Conservation (phyloP, 2,329 filamentous ascomycete species). For the Xylaria sp. region DNA sequence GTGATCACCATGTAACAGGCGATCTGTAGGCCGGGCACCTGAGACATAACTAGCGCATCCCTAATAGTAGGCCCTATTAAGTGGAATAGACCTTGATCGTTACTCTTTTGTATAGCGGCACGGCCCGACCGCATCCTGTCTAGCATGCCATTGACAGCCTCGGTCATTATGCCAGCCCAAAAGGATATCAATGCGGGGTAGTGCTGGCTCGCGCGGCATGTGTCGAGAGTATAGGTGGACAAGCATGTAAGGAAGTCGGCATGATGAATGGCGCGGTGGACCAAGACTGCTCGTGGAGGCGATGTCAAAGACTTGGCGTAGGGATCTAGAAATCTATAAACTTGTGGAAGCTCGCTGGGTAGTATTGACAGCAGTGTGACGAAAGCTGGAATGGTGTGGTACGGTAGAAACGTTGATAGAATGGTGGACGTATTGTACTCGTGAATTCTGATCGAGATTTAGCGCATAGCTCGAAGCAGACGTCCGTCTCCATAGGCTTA, state of each 20-base stretch:
- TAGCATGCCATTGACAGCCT: conserved; percentile 84
- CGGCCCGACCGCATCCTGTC: conserved; percentile 81
- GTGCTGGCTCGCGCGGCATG: conserved; percentile 76
- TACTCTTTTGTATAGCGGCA: conserved; percentile 78
- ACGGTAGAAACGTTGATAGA: conserved; percentile 89
- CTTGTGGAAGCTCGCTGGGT: conserved; percentile 75
- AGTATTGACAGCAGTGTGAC: conserved; percentile 87
- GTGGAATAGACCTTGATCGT: conserved; percentile 80
- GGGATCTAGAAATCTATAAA: conserved; percentile 85
- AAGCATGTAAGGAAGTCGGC: conserved; percentile 78
- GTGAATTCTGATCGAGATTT: conserved; percentile 73
- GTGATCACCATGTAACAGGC: conserved; percentile 92
- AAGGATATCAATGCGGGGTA: conserved; percentile 84
- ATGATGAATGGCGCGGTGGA: conserved; percentile 84
- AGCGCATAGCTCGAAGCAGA: conserved; percentile 15
- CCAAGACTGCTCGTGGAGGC: conserved; percentile 82
- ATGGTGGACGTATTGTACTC: conserved; percentile 85
- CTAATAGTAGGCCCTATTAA: conserved; percentile 75
- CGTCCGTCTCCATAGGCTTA: conserved; percentile 53
- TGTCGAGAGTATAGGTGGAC: conserved; percentile 80
- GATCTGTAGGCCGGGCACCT: conserved; percentile 80
- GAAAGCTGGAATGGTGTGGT: conserved; percentile 88
- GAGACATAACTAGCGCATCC: conserved; percentile 78
- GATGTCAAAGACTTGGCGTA: conserved; percentile 82
- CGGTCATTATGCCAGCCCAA: conserved; percentile 89